These are phyloP conservation scores for Porcisia deanei DNA, from an alignment of 208 protist genomes.

Conservation along the genomic window DNA sequence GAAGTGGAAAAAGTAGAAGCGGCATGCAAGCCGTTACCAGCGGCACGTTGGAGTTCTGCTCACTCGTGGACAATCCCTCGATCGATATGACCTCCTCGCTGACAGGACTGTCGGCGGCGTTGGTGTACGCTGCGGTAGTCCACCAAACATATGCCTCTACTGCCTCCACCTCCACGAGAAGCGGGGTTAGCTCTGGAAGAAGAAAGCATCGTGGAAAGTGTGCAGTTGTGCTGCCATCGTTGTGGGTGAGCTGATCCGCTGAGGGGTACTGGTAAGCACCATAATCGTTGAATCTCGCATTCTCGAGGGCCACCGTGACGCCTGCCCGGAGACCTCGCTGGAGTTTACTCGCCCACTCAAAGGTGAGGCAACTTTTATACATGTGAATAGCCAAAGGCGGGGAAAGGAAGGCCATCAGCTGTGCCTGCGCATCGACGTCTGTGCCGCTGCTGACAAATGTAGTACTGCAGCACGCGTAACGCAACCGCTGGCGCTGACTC, in stretches of 20 bases:
- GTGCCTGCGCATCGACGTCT: slow-evolving; percentile 3
- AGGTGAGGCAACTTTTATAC: slow-evolving; percentile 15
- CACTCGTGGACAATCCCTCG: not conserved
- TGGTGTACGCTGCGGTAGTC: not conserved
- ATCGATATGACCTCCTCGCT: not conserved
- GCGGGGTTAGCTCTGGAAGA: slow-evolving; percentile 9
- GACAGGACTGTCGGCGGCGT: not conserved
- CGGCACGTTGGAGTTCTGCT: not conserved
- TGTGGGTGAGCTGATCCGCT: not conserved
- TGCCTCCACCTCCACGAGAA: slow-evolving; percentile 13
- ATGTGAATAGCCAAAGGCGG: slow-evolving; percentile 19
- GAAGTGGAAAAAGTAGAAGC: slow-evolving; percentile 24
- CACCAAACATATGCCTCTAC: slow-evolving; percentile 32
- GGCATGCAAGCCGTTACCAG: slow-evolving; percentile 23
- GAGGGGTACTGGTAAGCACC: not conserved
- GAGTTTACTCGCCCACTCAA: slow-evolving; percentile 23
- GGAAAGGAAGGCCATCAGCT: slow-evolving; percentile 23
- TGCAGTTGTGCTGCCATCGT: not conserved
- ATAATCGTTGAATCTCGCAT: slow-evolving; percentile 27
- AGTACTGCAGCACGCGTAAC: slow-evolving; percentile 21
- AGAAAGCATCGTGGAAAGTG: not conserved
- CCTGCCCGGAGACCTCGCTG: slow-evolving; percentile 16
- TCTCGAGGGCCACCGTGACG: slow-evolving; percentile 20
- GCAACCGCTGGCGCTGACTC: slow-evolving; percentile 19
- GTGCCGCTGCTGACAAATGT: not conserved